Conservation (phyloP, 257 asterid species). For the Plectranthus barbatus region DNA sequence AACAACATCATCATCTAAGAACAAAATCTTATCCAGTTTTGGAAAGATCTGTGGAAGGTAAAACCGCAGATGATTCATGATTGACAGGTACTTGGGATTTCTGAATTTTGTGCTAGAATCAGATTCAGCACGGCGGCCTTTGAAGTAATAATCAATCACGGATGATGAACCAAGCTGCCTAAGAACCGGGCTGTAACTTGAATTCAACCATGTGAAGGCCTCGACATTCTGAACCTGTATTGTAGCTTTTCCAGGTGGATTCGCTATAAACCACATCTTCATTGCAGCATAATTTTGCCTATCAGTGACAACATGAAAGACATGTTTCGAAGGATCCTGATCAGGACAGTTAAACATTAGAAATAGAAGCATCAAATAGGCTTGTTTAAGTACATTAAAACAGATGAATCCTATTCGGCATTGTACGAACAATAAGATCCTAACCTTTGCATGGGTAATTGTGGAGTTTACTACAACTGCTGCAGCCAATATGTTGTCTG, state of each 20-base stretch:
- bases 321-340: constrained; percentile 52
- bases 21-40: constrained; percentile 41
- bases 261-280: constrained; percentile 52
- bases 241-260: constrained; percentile 41
- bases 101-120: constrained; percentile 42
- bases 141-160: constrained; percentile 45
- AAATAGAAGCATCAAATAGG: background rate
- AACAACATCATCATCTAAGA: constrained; percentile 50
- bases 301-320: constrained; percentile 49
- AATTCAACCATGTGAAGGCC: constrained; percentile 43
- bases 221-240: constrained; percentile 49
- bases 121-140: constrained; percentile 28
- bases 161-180: constrained; percentile 39
- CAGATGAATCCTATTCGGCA: background rate
- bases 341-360: background rate
- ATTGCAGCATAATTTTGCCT: constrained; percentile 44
- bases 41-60: constrained; percentile 55
- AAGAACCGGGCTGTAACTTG: constrained; percentile 48
- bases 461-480: constrained; percentile 60
- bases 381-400: background rate
- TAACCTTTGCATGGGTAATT: constrained; percentile 38
- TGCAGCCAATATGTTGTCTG: constrained; percentile 50
- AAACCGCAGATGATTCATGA: constrained; percentile 58
- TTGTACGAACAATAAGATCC: background rate
- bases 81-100: constrained; percentile 58